A percentile compares a stretch with the other conserved stretches of the same genome.
Evolutionary conservation across 805 yeast genomes (phyloP).

Genomic region (Kazachstania africana): DNA sequence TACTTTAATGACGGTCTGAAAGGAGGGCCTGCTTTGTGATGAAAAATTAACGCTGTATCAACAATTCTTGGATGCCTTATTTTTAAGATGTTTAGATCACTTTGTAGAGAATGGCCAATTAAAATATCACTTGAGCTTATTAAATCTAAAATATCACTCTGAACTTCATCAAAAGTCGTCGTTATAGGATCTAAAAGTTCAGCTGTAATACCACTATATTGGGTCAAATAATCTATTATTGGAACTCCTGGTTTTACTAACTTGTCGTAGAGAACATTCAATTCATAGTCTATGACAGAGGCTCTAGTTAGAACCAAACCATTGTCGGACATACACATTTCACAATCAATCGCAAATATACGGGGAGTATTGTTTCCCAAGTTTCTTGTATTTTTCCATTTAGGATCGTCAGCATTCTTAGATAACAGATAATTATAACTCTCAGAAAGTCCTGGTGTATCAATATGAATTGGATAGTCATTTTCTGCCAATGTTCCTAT

Average conservation of each 20-base stretch:
- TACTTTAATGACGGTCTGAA: conserved; percentile 65
- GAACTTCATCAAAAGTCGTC: conserved; percentile 58
- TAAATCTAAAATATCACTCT: conserved; percentile 36
- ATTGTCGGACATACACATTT: conserved; percentile 65
- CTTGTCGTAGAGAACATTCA: conserved; percentile 52
- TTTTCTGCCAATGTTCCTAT: conserved; percentile 36
- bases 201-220: conserved; percentile 77
- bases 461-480: conserved; percentile 52
- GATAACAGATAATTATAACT: neutral
- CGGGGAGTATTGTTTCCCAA: conserved; percentile 13
- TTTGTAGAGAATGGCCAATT: conserved; percentile 84
- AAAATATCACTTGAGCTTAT: conserved; percentile 53
- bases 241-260: conserved; percentile 66
- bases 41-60: conserved; percentile 69
- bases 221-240: conserved; percentile 72
- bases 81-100: conserved; percentile 62
- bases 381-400: neutral
- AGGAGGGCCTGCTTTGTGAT: conserved; percentile 79
- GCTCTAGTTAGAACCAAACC: conserved; percentile 69
- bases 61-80: conserved; percentile 63
- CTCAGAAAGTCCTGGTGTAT: conserved; percentile 7
- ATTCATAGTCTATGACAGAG: conserved; percentile 56
- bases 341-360: conserved; percentile 83
- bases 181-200: conserved; percentile 49
- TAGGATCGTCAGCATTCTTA: neutral